Conservation (phyloP, 805 yeast species). For the Ogataea nonfermentans region DNA sequence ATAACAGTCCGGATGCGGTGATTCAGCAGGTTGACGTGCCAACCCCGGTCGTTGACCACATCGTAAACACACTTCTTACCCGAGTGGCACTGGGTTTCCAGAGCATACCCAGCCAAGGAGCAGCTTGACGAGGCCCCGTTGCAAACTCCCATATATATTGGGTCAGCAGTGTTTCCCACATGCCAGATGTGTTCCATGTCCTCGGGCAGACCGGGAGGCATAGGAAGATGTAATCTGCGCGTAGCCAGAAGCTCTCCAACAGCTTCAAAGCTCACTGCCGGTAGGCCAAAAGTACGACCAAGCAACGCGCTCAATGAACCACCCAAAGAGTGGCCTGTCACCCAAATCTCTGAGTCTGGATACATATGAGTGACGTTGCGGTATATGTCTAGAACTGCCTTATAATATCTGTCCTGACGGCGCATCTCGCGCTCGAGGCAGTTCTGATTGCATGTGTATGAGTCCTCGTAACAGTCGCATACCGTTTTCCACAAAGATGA, state of each 20-base stretch:
- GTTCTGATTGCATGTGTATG: conserved; percentile 84
- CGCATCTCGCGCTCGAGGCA: conserved; percentile 78
- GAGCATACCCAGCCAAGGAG: conserved; percentile 90
- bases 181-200: conserved; percentile 88
- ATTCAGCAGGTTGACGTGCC: conserved; percentile 84
- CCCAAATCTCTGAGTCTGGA: conserved; percentile 77
- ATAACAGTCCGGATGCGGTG: conserved; percentile 91
- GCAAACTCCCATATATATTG: conserved; percentile 94
- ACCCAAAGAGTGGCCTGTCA: conserved; percentile 93
- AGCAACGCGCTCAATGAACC: conserved; percentile 79
- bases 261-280: conserved; percentile 87
- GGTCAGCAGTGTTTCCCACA: conserved; percentile 95
- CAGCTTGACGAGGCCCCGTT: conserved; percentile 91
- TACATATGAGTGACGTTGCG: conserved; percentile 64
- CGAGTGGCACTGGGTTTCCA: conserved; percentile 94
- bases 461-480: conserved; percentile 84
- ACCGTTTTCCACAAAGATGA: conserved; percentile 92
- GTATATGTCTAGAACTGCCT: conserved; percentile 74
- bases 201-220: conserved; percentile 84
- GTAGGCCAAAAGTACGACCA: conserved; percentile 87
- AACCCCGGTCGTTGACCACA: conserved; percentile 82
- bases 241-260: conserved; percentile 91
- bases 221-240: conserved; percentile 80
- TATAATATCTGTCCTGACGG: conserved; percentile 77
- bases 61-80: conserved; percentile 88